Base-by-base conservation (phyloP, 805 yeast species). In the Lachancea quebecensis region DNA sequence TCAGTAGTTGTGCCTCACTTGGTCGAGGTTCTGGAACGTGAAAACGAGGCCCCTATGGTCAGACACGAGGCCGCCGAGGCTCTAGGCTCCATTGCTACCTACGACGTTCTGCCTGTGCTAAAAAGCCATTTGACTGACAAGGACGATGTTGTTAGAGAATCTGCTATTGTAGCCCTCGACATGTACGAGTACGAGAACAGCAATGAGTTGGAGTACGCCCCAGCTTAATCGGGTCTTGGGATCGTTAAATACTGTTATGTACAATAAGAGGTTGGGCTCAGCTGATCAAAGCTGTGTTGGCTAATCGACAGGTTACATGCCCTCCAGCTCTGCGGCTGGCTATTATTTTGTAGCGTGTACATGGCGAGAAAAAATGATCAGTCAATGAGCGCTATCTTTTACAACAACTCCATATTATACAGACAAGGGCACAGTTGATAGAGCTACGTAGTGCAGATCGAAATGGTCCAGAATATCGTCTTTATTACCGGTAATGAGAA, bases 51-150 rank as follows among this genome's bases (percentile, higher is more conserved):
- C 43, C 95, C 95, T 52, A 93, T 93, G 99, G 99, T 95, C 30
- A 84, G 99, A 70, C 99, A 93, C 64, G 99, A 93, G 71, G 99
- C 98, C 47, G 99, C 98, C 21, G 99, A 93, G 70, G 99, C 99
- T 21, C 75, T 95, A 57, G 99, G 99, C 25, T 79, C 95, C 27
- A 93, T 93, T 63, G 98, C 96, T 25, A 87, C 97, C 9, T 96
- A 87, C 58, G 97, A 91, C 48, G 95, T 91, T 33, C 74, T 91
- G 53, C 96, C 97, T 12, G 83, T 93, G 31, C 77, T 95, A 60
- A 77, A 85, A 64, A 71, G 80, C 38, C 85, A 85, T 65, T 75
- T 90, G 57, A 72, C 78, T 54, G 99, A 93, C 64, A 73, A 78
- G 49, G 96, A 86, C 56, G 78, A 74, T 46, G 99, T 93, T 34